A percentile compares a stretch with the other conserved stretches of the same genome.
Evolutionary conservation across 805 yeast genomes (phyloP).

Genomic region (Yueomyces sinensis): DNA sequence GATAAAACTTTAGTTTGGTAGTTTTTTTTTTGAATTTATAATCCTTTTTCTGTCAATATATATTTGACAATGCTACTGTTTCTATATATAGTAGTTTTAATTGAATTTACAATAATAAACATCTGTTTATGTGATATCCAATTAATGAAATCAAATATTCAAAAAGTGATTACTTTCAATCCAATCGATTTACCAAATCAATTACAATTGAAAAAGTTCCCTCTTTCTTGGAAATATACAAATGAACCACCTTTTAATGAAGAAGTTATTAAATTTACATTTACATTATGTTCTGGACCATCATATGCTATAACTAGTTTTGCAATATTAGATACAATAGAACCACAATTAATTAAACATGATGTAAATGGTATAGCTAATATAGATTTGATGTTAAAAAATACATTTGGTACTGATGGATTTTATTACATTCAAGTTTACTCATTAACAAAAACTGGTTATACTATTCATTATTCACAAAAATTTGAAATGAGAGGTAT

Average conservation of each 20-base stretch:
- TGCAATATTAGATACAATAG: slow-evolving; percentile 30
- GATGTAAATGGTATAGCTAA: slow-evolving; percentile 20
- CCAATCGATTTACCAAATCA: too few species aligned
- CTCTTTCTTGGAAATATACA: background rate
- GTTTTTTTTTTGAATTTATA: too few species aligned
- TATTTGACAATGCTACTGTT: too few species aligned
- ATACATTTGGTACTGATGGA: slow-evolving; percentile 45
- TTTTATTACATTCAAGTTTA: slow-evolving; percentile 57
- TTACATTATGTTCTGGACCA: slow-evolving; percentile 60
- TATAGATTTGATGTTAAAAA: slow-evolving; percentile 30
- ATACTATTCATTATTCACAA: slow-evolving; percentile 51
- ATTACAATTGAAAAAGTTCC: too few species aligned
- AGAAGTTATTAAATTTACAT: slow-evolving; percentile 33
- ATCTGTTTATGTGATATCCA: too few species aligned
- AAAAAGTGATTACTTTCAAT: too few species aligned
- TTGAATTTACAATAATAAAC: too few species aligned
- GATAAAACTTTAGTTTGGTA: too few species aligned
- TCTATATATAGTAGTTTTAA: too few species aligned
- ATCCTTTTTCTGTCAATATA: too few species aligned
- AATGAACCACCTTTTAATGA: slow-evolving; percentile 12
- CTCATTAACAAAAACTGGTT: slow-evolving; percentile 30
- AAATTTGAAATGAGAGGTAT: slow-evolving; percentile 58
- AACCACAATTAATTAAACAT: slow-evolving; percentile 22
- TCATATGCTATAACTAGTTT: slow-evolving; percentile 16
- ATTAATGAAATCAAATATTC: too few species aligned